phyloP scores from a whole-genome alignment of 495 filamentous ascomycete species.

The Elasticomyces elasticus region DNA sequence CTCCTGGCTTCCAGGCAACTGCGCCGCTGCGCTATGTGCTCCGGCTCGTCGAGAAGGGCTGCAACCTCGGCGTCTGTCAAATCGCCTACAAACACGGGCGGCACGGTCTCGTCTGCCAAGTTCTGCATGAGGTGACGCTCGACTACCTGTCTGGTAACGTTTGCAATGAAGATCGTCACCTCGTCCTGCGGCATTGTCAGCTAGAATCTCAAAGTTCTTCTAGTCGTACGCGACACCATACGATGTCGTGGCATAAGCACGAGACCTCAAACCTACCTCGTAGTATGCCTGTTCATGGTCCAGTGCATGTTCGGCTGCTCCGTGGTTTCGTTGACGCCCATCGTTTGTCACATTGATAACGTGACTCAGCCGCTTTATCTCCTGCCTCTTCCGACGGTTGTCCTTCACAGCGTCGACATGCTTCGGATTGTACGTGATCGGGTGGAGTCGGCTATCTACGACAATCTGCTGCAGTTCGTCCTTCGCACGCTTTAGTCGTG shows the following conservation, averaged over 20 bases:
- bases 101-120: slow-evolving; percentile 21
- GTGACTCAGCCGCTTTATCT: not conserved
- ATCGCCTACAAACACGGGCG: slow-evolving; percentile 20
- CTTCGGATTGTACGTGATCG: slow-evolving; percentile 15
- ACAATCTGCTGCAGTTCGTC: slow-evolving; percentile 6
- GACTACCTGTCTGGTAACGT: slow-evolving; percentile 28
- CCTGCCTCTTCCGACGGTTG: not conserved
- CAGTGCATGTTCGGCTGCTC: slow-evolving; percentile 10
- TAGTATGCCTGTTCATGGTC: slow-evolving; percentile 17
- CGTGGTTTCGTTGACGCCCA: not conserved
- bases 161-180: slow-evolving; percentile 28
- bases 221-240: too few species aligned
- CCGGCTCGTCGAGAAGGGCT: slow-evolving; percentile 24
- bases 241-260: too few species aligned
- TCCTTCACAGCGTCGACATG: slow-evolving; percentile 8
- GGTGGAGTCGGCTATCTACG: slow-evolving; percentile 5
- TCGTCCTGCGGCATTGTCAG: slow-evolving; percentile 17
- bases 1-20: slow-evolving; percentile 18
- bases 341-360: not conserved
- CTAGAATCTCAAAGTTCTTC: not conserved
- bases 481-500: slow-evolving; percentile 4
- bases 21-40: slow-evolving; percentile 16
- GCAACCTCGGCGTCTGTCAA: slow-evolving; percentile 27
- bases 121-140: slow-evolving; percentile 29
- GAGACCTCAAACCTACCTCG: slow-evolving; percentile 18